Percentiles rank a stretch among this genome's conserved stretches.
Conservation (phyloP, 257 asterid genomes). For the Fraxinus anomala region DNA sequence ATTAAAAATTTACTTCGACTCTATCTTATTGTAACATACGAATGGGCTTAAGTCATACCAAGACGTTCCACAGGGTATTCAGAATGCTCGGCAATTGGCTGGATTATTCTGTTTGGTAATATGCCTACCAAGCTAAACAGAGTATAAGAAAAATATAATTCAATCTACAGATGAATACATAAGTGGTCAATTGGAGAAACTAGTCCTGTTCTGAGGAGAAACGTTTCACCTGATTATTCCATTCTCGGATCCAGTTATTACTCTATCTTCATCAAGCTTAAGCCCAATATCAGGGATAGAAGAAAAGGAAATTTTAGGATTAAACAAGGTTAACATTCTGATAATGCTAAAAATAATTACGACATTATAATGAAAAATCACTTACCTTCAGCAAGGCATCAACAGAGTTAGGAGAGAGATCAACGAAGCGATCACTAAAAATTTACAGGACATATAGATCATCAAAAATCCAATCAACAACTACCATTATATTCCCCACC, state of each 20-base stretch:
- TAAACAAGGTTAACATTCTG: slow-evolving; percentile 4
- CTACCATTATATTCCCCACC: slow-evolving; percentile 10
- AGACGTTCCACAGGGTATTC: slow-evolving; percentile 85
- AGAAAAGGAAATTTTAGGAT: slow-evolving; percentile 17
- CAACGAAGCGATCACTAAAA: slow-evolving; percentile 85
- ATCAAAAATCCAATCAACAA: slow-evolving; percentile 29
- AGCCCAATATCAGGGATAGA: slow-evolving; percentile 22
- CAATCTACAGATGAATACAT: slow-evolving; percentile 1
- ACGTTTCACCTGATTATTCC: slow-evolving; percentile 76
- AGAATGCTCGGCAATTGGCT: slow-evolving; percentile 96
- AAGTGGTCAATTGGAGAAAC: slow-evolving; percentile 13
- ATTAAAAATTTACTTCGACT: slow-evolving; percentile 4
- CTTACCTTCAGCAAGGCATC: slow-evolving; percentile 85
- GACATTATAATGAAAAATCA: slow-evolving; percentile 13
- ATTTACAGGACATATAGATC: slow-evolving; percentile 20
- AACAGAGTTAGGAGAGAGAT: slow-evolving; percentile 78
- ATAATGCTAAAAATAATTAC: slow-evolving; percentile 2
- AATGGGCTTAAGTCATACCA: slow-evolving; percentile 50
- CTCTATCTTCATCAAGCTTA: slow-evolving; percentile 91
- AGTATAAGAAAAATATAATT: slow-evolving; percentile 19
- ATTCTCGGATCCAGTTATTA: slow-evolving; percentile 82
- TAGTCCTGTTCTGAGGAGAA: neutral
- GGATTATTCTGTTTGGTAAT: slow-evolving; percentile 87
- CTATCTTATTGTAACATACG: neutral
- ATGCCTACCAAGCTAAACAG: slow-evolving; percentile 75